A percentile compares a stretch with the other conserved stretches of the same genome.
Evolutionary conservation across 2,329 filamentous ascomycete genomes (phyloP).

Genomic region (Chaetomium sp.): DNA sequence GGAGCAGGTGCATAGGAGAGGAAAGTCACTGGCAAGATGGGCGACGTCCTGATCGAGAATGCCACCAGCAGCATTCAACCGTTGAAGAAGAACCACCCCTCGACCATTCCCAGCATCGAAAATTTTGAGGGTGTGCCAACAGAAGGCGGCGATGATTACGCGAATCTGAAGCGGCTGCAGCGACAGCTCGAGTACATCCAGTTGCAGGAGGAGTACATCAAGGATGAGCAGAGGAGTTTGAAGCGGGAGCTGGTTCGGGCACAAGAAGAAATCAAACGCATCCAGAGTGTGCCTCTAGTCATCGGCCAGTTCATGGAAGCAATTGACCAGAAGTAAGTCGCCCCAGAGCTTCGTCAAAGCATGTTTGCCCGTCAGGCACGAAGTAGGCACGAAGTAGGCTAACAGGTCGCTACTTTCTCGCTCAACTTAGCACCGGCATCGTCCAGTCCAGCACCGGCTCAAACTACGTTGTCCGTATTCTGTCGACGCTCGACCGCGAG

Average conservation of each 20-base stretch:
- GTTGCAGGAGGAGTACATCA: slow-evolving; percentile 99
- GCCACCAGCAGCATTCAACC: slow-evolving; percentile 65
- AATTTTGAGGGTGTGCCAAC: slow-evolving; percentile 75
- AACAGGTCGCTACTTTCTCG: slow-evolving; percentile 1
- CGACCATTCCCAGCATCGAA: slow-evolving; percentile 83
- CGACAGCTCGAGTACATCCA: slow-evolving; percentile 97
- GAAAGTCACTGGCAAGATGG: slow-evolving; percentile 52
- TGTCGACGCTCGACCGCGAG: slow-evolving; percentile 96
- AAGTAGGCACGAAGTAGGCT: too few species aligned
- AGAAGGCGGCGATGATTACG: slow-evolving; percentile 88
- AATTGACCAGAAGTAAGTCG: slow-evolving; percentile 87
- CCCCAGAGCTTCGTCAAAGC: neutral
- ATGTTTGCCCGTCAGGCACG: too few species aligned
- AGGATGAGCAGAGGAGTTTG: slow-evolving; percentile 97
- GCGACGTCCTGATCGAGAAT: slow-evolving; percentile 79
- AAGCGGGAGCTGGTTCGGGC: slow-evolving; percentile 96
- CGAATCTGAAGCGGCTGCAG: slow-evolving; percentile 91
- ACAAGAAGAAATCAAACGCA: slow-evolving; percentile 98
- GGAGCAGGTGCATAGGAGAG: too few species aligned
- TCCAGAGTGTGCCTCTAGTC: slow-evolving; percentile 94
- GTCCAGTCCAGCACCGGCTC: slow-evolving; percentile 97
- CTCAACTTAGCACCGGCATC: slow-evolving; percentile 71
- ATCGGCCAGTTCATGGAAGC: slow-evolving; percentile 99
- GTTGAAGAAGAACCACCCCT: slow-evolving; percentile 73
- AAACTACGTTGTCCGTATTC: slow-evolving; percentile 97